phyloP scores from a whole-genome alignment of 495 filamentous ascomycete species.

The Trichocladium uniseriatum region DNA sequence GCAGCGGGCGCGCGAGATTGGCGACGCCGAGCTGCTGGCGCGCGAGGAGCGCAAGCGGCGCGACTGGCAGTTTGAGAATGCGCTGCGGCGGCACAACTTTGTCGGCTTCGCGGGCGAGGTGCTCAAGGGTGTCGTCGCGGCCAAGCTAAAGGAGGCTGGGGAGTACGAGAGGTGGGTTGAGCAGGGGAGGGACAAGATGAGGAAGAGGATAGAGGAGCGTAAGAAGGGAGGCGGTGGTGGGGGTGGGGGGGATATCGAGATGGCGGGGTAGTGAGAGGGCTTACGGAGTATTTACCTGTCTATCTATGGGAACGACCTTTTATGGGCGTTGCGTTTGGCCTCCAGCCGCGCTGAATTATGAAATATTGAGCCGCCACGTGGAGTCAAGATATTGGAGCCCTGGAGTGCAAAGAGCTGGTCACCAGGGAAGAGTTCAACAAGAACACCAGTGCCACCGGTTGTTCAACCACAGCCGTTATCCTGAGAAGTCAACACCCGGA shows the following conservation, averaged over 20 bases:
- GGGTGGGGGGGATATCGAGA: slow-evolving; percentile 36
- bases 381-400: no score
- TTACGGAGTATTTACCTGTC: not conserved
- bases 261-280: slow-evolving; percentile 25
- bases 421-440: no score
- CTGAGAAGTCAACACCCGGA: not conserved
- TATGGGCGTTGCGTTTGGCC: no score
- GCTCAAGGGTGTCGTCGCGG: slow-evolving; percentile 67
- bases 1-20: slow-evolving; percentile 64
- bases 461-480: not conserved
- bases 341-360: no score
- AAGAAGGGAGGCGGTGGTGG: slow-evolving; percentile 28
- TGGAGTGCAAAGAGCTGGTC: no score
- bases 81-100: slow-evolving; percentile 86
- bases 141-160: slow-evolving; percentile 53
- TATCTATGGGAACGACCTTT: no score
- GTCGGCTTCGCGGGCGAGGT: slow-evolving; percentile 91
- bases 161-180: slow-evolving; percentile 75
- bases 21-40: slow-evolving; percentile 67
- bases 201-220: slow-evolving; percentile 50
- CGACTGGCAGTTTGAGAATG: slow-evolving; percentile 94
- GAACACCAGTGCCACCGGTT: no score
- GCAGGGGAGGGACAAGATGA: slow-evolving; percentile 60
- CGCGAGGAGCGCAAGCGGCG: slow-evolving; percentile 75
- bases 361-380: no score